A percentile compares a stretch with the other conserved stretches of the same genome.
These are phyloP conservation scores for Dendrocalamus sinicus DNA, from an alignment of 176 grass and related monocot species.

Conservation along the genomic window DNA sequence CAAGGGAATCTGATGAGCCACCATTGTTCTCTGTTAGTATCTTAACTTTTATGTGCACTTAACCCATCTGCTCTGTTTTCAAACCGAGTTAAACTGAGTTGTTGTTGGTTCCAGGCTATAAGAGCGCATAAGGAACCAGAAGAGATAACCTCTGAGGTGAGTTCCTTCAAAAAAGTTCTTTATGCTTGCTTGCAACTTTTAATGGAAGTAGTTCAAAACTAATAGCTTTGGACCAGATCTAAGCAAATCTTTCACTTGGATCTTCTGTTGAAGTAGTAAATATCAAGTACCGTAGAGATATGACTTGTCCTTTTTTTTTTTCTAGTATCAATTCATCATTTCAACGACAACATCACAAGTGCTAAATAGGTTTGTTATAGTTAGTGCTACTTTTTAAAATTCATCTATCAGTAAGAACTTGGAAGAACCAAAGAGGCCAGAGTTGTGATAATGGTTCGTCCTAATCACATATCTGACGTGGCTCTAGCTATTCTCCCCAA, in stretches of 20 bases:
- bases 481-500: constrained; percentile 9
- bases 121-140: constrained; percentile 57
- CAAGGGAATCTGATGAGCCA: constrained; percentile 43
- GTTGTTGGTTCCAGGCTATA: constrained; percentile 52
- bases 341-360: not conserved
- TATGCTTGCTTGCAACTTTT: not conserved
- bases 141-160: constrained; percentile 52
- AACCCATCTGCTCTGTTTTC: not conserved
- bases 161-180: constrained; percentile 25
- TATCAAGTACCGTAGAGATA: not conserved
- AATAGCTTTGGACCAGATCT: constrained; percentile 20
- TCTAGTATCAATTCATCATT: not conserved
- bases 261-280: constrained; percentile 23
- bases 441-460: not conserved
- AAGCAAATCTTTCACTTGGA: not conserved
- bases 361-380: not conserved
- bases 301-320: not conserved
- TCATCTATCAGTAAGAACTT: not conserved
- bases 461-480: not conserved
- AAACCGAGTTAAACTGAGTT: constrained; percentile 17
- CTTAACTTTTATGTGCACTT: constrained; percentile 23
- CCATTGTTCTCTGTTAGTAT: constrained; percentile 37
- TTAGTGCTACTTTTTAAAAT: not conserved
- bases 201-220: not conserved
- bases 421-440: not conserved